A percentile compares a stretch with the other conserved stretches of the same genome.
phyloP scores from a whole-genome alignment of 2,329 filamentous ascomycete species.

The Venturia asperata region DNA sequence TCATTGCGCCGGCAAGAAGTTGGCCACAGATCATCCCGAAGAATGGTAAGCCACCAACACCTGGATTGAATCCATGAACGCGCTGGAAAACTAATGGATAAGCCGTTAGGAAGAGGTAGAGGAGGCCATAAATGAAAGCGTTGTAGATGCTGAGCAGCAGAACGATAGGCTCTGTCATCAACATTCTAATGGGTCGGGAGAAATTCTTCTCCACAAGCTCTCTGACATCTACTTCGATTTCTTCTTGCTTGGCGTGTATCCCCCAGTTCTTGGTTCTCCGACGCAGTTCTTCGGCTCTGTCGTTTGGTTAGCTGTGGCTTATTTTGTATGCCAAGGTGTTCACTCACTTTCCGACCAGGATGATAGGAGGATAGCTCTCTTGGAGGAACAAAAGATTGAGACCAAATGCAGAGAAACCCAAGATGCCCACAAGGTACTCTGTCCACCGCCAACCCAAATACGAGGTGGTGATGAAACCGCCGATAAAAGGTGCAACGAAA shows the following conservation, averaged over 20 bases:
- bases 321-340: background rate
- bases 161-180: constrained; percentile 45
- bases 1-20: constrained; percentile 57
- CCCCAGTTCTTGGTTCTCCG: constrained; percentile 53
- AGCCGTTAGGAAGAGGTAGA: constrained; percentile 80
- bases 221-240: constrained; percentile 46
- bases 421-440: constrained; percentile 38
- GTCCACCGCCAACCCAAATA: constrained; percentile 51
- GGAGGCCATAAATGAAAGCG: constrained; percentile 47
- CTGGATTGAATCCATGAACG: constrained; percentile 62
- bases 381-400: constrained; percentile 48
- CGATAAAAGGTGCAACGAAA: constrained; percentile 47
- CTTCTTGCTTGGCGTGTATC: constrained; percentile 52
- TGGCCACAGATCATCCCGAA: constrained; percentile 77
- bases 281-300: constrained; percentile 49
- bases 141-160: constrained; percentile 42
- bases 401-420: constrained; percentile 46
- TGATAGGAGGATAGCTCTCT: constrained; percentile 53
- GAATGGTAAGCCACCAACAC: constrained; percentile 70
- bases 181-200: constrained; percentile 42
- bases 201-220: constrained; percentile 48
- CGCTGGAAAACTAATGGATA: constrained; percentile 73
- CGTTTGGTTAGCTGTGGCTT: constrained; percentile 14
- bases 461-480: constrained; percentile 45
- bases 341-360: constrained; percentile 38